Evolutionary conservation across 371 early-diverging fungal genomes (phyloP).

Genomic region (Mucor saturninus): DNA sequence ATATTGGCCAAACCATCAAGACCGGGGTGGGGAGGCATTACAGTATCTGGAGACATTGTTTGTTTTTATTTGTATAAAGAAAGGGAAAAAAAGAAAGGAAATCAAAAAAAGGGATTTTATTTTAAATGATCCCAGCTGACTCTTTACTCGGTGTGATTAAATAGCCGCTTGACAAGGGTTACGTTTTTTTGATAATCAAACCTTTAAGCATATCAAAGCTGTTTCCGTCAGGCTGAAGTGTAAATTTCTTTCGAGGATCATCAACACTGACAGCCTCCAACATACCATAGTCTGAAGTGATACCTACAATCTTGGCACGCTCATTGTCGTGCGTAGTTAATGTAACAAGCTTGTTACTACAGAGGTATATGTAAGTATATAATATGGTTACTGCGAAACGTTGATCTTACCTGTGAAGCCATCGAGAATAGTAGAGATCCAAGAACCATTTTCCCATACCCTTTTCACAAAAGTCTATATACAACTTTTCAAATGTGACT

Average conservation of each 20-base stretch:
- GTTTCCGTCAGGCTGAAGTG: slow-evolving; percentile 95
- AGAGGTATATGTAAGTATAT: slow-evolving; percentile 4
- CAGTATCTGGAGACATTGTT: slow-evolving; percentile 14
- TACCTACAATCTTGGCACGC: slow-evolving; percentile 71
- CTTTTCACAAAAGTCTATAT: slow-evolving; percentile 63
- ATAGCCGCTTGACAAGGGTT: not conserved
- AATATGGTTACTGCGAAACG: not conserved
- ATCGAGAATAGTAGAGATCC: slow-evolving; percentile 72
- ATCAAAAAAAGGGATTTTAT: not conserved
- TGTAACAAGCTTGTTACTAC: slow-evolving; percentile 68
- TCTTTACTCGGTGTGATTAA: not conserved
- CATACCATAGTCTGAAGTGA: slow-evolving; percentile 74
- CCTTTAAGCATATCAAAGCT: slow-evolving; percentile 96
- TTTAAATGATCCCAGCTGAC: not conserved
- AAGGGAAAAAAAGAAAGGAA: not conserved
- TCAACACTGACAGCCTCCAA: slow-evolving; percentile 66
- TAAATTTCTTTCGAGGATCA: slow-evolving; percentile 57
- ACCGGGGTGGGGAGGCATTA: slow-evolving; percentile 46
- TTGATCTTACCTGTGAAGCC: slow-evolving; percentile 78
- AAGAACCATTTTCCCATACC: slow-evolving; percentile 76
- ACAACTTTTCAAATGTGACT: slow-evolving; percentile 72
- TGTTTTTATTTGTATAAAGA: not conserved
- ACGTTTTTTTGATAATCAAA: slow-evolving; percentile 74
- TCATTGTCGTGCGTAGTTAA: slow-evolving; percentile 61
- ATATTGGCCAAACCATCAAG: slow-evolving; percentile 39